A percentile compares a stretch with the other conserved stretches of the same genome.
phyloP scores from a whole-genome alignment of 2,329 filamentous ascomycete species.

The Aspergillus puulaauensis region DNA sequence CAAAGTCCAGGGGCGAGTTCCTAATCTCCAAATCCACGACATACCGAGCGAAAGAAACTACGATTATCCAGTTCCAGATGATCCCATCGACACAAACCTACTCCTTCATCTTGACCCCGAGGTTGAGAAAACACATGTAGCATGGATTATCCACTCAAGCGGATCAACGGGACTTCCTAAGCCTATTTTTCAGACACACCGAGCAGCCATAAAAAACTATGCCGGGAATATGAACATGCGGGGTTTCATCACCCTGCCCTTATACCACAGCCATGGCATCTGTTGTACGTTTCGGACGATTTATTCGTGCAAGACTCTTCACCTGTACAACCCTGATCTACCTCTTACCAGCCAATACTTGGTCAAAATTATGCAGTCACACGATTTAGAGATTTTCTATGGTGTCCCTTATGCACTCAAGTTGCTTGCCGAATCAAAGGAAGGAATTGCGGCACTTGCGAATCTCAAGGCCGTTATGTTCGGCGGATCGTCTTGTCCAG shows the following conservation, averaged over 20 bases:
- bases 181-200: conserved; percentile 60
- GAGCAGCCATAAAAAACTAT: conserved; percentile 51
- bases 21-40: conserved; percentile 26
- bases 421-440: conserved; percentile 58
- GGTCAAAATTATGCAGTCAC: conserved; percentile 43
- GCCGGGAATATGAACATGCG: conserved; percentile 46
- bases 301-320: conserved; percentile 50
- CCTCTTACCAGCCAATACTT: conserved; percentile 56
- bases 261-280: conserved; percentile 62
- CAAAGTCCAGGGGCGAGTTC: conserved; percentile 22
- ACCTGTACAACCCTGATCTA: conserved; percentile 55
- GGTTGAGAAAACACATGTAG: conserved; percentile 34
- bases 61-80: conserved; percentile 16
- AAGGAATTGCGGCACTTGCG: conserved; percentile 51
- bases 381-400: conserved; percentile 56
- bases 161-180: conserved; percentile 61
- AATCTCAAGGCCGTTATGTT: conserved; percentile 56
- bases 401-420: conserved; percentile 66
- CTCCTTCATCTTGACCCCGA: conserved; percentile 24
- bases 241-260: conserved; percentile 56
- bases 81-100: conserved; percentile 22
- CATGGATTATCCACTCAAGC: conserved; percentile 54
- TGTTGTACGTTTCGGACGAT: conserved; percentile 56
- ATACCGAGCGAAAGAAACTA: conserved; percentile 24
- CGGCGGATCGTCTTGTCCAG: conserved; percentile 59